phyloP scores from a whole-genome alignment of 2,329 filamentous ascomycete genomes.

The Epichloe elymi region DNA sequence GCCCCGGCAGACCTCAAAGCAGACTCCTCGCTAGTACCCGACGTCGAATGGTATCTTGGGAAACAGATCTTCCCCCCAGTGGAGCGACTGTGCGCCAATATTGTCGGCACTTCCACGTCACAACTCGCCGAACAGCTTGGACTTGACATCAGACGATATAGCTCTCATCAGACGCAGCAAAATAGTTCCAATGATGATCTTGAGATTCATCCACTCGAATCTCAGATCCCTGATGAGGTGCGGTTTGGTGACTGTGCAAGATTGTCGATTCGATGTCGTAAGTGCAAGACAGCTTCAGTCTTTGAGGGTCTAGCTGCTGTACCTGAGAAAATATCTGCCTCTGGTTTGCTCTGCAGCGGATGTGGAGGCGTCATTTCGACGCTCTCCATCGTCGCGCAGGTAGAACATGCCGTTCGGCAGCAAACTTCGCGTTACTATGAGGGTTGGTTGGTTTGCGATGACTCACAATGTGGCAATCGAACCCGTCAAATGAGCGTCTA shows the following conservation, averaged over 20 bases:
- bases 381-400: slow-evolving; percentile 68
- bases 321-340: slow-evolving; percentile 49
- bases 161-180: slow-evolving; percentile 27
- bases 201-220: slow-evolving; percentile 84
- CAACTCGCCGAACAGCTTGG: slow-evolving; percentile 88
- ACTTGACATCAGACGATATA: slow-evolving; percentile 80
- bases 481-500: slow-evolving; percentile 91
- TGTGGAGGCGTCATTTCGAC: slow-evolving; percentile 55
- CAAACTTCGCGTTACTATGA: slow-evolving; percentile 82
- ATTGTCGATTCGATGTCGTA: slow-evolving; percentile 65
- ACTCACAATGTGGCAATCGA: slow-evolving; percentile 70
- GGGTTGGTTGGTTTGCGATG: slow-evolving; percentile 82
- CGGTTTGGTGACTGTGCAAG: slow-evolving; percentile 75
- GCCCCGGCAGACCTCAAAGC: slow-evolving; percentile 71
- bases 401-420: slow-evolving; percentile 70
- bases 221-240: slow-evolving; percentile 81
- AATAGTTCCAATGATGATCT: slow-evolving; percentile 44
- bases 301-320: slow-evolving; percentile 64
- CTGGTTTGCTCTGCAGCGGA: slow-evolving; percentile 60
- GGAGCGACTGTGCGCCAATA: slow-evolving; percentile 92
- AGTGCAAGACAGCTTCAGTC: slow-evolving; percentile 56
- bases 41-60: slow-evolving; percentile 95
- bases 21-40: slow-evolving; percentile 63
- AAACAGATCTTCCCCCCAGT: slow-evolving; percentile 98
- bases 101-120: slow-evolving; percentile 79